Base-by-base conservation (phyloP, 768 basidiomycete species). In the Hypholoma sublateritium region DNA sequence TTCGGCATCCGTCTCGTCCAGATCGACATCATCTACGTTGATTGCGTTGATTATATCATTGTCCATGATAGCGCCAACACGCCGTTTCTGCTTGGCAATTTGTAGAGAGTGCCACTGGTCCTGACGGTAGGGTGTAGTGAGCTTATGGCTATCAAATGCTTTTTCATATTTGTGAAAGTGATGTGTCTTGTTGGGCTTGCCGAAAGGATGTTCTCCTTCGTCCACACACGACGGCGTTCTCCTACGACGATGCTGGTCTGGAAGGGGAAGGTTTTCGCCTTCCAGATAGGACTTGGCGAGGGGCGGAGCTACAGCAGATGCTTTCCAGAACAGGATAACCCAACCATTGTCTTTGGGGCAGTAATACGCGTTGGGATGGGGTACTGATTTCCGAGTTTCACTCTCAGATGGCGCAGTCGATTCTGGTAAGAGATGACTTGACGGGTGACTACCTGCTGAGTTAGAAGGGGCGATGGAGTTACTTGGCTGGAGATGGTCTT, bases 291-390 rank as follows among this genome's bases (percentile, higher is more conserved):
- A 83, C 42, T 70, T 72, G 16, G 85, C 79, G 19, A 91, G 76
- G 5, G 86, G 84, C 2, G 88, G 89, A 8, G 81, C 66, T 36
- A 85, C 76, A 17, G 78, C 74, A 12, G 88, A 86, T 13, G 81
- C 80, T 59, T 83, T 84, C 86, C 88, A 89, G 37, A 75, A 77
- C 14, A 93, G 74, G 37, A 93, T 79, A 34, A 91, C 82, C 91
- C 91, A 94, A 5, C 87, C 87, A 62, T 93, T 89, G 55, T 93
- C 88, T 67, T 84, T 86, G 21, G 84, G 82, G 65, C 91, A 93
- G 66, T 89, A 94, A 67, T 90, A 90, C 13, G 89, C 90, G 62
- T 89, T 83, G 4, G 91, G 86, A 67, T 94, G 91, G 12, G 92
- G 91, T 28, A 90, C 77, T 28, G 90, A 80, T 14, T 79, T 81